phyloP scores from a whole-genome alignment of 805 yeast genomes.

The Kodamaea hsintzibuensis region DNA sequence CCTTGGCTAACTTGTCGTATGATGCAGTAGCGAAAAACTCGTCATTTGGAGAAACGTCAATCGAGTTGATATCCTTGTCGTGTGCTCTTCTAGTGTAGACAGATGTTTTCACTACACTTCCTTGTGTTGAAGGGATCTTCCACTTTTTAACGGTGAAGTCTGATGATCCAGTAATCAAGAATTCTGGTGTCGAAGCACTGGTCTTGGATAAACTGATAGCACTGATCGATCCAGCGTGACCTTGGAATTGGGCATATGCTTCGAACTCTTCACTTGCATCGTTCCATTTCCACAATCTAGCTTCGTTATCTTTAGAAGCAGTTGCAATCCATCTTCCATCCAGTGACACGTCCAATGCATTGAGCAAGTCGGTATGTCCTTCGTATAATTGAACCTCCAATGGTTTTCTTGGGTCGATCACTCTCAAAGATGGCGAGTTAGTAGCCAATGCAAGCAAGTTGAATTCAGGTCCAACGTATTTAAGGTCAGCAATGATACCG shows the following conservation, averaged over 20 bases:
- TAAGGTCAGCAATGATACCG: constrained; percentile 91
- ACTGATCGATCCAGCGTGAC: constrained; percentile 86
- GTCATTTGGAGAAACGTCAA: constrained; percentile 91
- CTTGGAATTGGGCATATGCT: constrained; percentile 65
- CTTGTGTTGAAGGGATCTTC: constrained; percentile 59
- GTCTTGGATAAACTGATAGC: constrained; percentile 75
- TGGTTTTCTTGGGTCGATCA: constrained; percentile 62
- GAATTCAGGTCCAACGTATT: constrained; percentile 65
- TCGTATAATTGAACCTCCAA: constrained; percentile 65
- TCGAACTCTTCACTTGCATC: constrained; percentile 39
- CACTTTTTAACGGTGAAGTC: constrained; percentile 87
- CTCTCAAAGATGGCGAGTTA: constrained; percentile 83
- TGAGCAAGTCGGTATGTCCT: constrained; percentile 85
- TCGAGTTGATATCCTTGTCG: constrained; percentile 90
- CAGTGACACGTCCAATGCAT: constrained; percentile 70
- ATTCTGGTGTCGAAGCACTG: constrained; percentile 52
- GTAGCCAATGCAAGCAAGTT: constrained; percentile 80
- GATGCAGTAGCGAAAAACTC: constrained; percentile 89
- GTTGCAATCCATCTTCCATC: constrained; percentile 92
- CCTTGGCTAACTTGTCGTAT: constrained; percentile 86
- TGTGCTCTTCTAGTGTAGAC: constrained; percentile 94
- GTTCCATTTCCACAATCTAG: constrained; percentile 76
- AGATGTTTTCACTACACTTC: constrained; percentile 52
- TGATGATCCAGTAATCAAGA: constrained; percentile 77
- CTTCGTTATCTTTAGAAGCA: constrained; percentile 86